Conservation (phyloP, 2,329 filamentous ascomycete genomes). For the Aspergillus pseudoterreus region DNA sequence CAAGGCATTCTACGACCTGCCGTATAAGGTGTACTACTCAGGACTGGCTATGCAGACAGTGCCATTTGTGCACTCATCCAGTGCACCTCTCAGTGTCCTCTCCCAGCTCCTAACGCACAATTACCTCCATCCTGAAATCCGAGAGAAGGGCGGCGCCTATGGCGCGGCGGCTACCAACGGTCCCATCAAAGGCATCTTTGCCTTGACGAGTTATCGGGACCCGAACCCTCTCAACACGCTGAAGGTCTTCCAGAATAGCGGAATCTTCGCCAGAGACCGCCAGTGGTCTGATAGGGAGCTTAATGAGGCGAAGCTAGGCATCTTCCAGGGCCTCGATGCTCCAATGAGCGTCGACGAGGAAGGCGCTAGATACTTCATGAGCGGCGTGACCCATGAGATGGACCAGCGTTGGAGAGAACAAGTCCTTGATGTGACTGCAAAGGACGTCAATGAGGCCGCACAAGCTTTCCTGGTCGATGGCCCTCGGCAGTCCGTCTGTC, state of each 20-base stretch:
- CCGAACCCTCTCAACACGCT: slow-evolving; percentile 89
- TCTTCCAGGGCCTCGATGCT: slow-evolving; percentile 89
- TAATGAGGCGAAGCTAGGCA: slow-evolving; percentile 91
- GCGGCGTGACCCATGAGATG: slow-evolving; percentile 84
- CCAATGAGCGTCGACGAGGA: slow-evolving; percentile 83
- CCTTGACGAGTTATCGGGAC: slow-evolving; percentile 95
- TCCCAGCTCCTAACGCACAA: slow-evolving; percentile 93
- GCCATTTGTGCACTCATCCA: slow-evolving; percentile 71
- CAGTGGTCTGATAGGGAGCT: slow-evolving; percentile 80
- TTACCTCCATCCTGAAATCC: slow-evolving; percentile 93
- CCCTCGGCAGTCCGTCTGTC: slow-evolving; percentile 59
- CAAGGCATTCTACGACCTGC: slow-evolving; percentile 87
- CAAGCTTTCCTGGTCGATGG: slow-evolving; percentile 74
- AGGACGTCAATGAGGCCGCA: slow-evolving; percentile 76
- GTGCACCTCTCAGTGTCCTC: slow-evolving; percentile 80
- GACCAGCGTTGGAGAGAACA: slow-evolving; percentile 77
- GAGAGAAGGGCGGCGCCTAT: slow-evolving; percentile 95
- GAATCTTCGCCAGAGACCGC: slow-evolving; percentile 76
- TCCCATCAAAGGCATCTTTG: slow-evolving; percentile 78
- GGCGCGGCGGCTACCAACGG: slow-evolving; percentile 84
- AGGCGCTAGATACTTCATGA: slow-evolving; percentile 80
- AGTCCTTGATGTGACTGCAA: slow-evolving; percentile 77
- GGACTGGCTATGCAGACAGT: slow-evolving; percentile 77
- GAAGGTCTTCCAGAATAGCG: slow-evolving; percentile 77
- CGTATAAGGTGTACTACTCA: slow-evolving; percentile 96